phyloP scores from a whole-genome alignment of 306 rosid species.

The Quercus alba region DNA sequence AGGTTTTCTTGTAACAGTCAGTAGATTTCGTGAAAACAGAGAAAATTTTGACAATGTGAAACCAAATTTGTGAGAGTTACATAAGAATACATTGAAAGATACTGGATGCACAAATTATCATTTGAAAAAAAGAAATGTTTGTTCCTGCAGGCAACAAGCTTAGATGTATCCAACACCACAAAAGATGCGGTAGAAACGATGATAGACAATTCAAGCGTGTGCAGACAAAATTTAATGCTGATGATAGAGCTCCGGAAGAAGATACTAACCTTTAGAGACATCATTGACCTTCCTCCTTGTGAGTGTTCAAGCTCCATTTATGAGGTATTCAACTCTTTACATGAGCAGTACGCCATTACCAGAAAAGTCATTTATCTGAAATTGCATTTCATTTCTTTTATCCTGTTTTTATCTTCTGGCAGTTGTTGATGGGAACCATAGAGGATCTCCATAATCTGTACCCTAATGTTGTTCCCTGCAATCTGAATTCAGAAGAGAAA shows the following conservation, averaged over 20 bases:
- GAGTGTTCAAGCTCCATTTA: constrained; percentile 20
- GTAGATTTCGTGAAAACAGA: neutral
- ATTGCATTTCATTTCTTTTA: neutral
- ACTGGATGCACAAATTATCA: neutral
- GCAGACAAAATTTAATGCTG: constrained; percentile 6
- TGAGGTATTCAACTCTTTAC: constrained; percentile 10
- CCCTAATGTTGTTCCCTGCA: constrained; percentile 22
- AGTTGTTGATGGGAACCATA: constrained; percentile 33
- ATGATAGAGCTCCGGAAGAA: constrained; percentile 29
- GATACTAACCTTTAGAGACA: constrained; percentile 28
- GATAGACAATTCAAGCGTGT: constrained; percentile 4
- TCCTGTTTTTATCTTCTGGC: constrained; percentile 1
- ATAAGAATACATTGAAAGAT: neutral
- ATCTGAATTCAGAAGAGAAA: constrained; percentile 1
- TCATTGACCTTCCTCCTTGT: constrained; percentile 36
- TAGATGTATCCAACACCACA: neutral
- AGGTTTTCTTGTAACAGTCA: neutral
- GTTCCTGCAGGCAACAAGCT: constrained; percentile 4
- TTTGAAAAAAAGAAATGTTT: neutral
- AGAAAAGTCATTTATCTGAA: neutral
- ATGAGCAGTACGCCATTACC: too few relatives aligned
- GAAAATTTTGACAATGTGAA: neutral
- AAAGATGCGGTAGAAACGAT: neutral
- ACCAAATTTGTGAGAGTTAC: neutral
- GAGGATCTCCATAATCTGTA: constrained; percentile 42